Evolutionary conservation across 768 basidiomycete genomes (phyloP).

Genomic region (Crucibulum laeve): DNA sequence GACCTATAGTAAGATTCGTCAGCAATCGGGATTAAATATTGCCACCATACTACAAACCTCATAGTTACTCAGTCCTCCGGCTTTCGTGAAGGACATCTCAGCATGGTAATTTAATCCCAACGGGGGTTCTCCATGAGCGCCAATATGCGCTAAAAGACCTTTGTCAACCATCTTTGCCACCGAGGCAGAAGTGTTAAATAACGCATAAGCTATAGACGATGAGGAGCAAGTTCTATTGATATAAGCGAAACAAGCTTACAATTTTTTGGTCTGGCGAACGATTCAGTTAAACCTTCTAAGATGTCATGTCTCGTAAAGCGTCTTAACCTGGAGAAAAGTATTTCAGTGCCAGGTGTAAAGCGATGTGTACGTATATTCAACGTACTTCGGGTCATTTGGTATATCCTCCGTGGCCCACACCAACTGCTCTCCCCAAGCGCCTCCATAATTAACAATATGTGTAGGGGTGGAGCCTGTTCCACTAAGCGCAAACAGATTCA

Average conservation of each 20-base stretch:
- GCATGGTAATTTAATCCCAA: slow-evolving; percentile 74
- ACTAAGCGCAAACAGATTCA: slow-evolving; percentile 57
- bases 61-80: slow-evolving; percentile 66
- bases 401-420: slow-evolving; percentile 66
- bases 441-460: slow-evolving; percentile 77
- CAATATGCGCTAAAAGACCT: slow-evolving; percentile 61
- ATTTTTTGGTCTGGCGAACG: slow-evolving; percentile 51
- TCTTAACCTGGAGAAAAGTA: slow-evolving; percentile 42
- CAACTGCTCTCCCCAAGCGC: slow-evolving; percentile 59
- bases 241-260: slow-evolving; percentile 34
- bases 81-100: slow-evolving; percentile 62
- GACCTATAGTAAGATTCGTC: slow-evolving; percentile 33
- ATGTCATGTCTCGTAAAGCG: slow-evolving; percentile 62
- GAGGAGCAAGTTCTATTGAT: slow-evolving; percentile 2
- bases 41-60: slow-evolving; percentile 36
- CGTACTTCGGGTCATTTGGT: slow-evolving; percentile 65
- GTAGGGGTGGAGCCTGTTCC: slow-evolving; percentile 74
- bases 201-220: slow-evolving; percentile 42
- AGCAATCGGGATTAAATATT: neutral
- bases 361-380: slow-evolving; percentile 1
- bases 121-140: slow-evolving; percentile 72
- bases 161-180: slow-evolving; percentile 64
- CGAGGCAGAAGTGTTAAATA: slow-evolving; percentile 68
- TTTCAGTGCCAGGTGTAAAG: neutral
- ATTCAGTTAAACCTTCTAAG: slow-evolving; percentile 55